These are phyloP conservation scores for Plantago major DNA, from an alignment of 257 asterid species.

Conservation along the genomic window DNA sequence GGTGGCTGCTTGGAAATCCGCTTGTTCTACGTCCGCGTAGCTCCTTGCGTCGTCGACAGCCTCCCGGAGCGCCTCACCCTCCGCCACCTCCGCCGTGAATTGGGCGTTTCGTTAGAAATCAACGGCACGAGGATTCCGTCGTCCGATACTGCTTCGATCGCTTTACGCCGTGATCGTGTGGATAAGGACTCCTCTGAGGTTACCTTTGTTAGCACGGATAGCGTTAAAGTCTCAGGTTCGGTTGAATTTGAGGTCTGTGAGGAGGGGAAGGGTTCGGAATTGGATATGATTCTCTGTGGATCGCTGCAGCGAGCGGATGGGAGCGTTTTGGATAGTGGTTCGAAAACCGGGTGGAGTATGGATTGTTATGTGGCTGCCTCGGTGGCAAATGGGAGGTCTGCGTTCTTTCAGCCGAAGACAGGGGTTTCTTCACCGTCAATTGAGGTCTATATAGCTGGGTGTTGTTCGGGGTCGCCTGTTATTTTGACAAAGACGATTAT, in stretches of 20 bases:
- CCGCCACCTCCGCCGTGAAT: constrained; percentile 60
- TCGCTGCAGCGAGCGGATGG: constrained; percentile 63
- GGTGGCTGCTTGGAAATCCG: constrained; percentile 69
- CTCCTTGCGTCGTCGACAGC: constrained; percentile 46
- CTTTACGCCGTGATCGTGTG: constrained; percentile 67
- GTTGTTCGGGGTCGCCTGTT: constrained; percentile 65
- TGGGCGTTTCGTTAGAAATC: constrained; percentile 51
- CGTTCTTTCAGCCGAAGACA: constrained; percentile 42
- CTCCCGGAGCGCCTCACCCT: constrained; percentile 53
- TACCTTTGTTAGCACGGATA: constrained; percentile 75
- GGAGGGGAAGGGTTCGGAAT: constrained; percentile 33
- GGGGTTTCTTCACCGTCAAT: constrained; percentile 52
- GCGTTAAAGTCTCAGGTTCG: constrained; percentile 66
- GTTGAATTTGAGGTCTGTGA: constrained; percentile 75
- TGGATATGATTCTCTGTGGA: constrained; percentile 60
- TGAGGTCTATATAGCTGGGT: constrained; percentile 79
- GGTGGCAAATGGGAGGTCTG: constrained; percentile 38
- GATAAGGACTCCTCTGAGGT: constrained; percentile 72
- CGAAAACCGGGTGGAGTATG: constrained; percentile 69
- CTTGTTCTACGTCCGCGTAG: constrained; percentile 59
- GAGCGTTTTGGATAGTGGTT: constrained; percentile 34
- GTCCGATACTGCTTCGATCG: constrained; percentile 43
- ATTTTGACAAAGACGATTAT: constrained; percentile 55
- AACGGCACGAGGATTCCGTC: constrained; percentile 57
- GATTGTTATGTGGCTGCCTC: constrained; percentile 60